Evolutionary conservation across 2,329 filamentous ascomycete species (phyloP).

Genomic region (Emmonsiellopsis sp.): DNA sequence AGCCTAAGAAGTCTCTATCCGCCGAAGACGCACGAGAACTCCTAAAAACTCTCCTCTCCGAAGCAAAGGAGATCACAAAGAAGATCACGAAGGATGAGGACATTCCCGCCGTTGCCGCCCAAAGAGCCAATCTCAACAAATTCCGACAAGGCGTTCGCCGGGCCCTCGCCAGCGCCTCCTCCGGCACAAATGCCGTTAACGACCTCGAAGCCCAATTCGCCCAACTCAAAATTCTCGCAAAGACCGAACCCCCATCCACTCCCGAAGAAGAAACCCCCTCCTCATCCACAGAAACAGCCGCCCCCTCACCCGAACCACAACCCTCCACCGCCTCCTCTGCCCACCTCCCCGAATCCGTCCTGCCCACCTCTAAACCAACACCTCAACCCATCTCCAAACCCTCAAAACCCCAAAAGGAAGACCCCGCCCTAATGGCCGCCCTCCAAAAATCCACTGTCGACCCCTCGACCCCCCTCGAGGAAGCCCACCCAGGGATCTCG

Average conservation of each 20-base stretch:
- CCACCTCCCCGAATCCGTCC: constrained; percentile 1
- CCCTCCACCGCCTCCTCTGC: background rate
- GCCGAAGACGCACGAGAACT: constrained; percentile 30
- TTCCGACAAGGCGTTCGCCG: constrained; percentile 59
- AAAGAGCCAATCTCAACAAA: constrained; percentile 66
- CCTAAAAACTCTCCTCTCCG: constrained; percentile 46
- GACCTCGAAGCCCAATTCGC: constrained; percentile 48
- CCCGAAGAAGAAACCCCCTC: background rate
- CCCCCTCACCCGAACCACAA: background rate
- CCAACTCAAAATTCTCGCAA: constrained; percentile 34
- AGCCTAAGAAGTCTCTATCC: constrained; percentile 7
- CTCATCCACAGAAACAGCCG: background rate
- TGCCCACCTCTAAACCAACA: background rate
- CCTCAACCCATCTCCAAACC: background rate
- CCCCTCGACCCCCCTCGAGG: constrained; percentile 26
- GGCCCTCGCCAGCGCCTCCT: constrained; percentile 49
- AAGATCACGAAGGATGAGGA: constrained; percentile 45
- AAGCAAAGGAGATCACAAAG: constrained; percentile 53
- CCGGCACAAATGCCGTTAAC: constrained; percentile 35
- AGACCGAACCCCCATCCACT: constrained; percentile 1
- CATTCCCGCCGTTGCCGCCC: constrained; percentile 52
- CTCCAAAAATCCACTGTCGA: constrained; percentile 24
- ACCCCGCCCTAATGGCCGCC: constrained; percentile 13
- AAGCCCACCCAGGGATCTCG: constrained; percentile 37
- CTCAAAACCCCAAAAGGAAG: background rate